Evolutionary conservation across 176 grass and related monocot species (phyloP), one percentile per base, ranked within the genome.

Genomic region (Oropetium thomaeum): DNA sequence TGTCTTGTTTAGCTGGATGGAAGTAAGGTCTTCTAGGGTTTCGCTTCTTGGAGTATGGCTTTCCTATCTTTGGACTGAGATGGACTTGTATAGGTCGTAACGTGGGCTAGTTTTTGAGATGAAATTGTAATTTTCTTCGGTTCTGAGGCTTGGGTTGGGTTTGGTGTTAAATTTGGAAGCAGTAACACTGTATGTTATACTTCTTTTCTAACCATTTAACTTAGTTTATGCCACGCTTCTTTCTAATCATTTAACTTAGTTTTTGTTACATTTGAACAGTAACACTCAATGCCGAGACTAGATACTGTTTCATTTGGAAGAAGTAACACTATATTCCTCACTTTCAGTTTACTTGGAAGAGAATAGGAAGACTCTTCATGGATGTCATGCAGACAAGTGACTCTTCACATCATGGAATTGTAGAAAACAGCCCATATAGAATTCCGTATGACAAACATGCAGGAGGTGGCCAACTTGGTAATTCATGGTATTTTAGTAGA

Each of bases 401-500:
- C 53, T 74, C 89, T 70, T 92, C 82, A 11, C 61, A 78, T 45
- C 64, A 85, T 54, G 85, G 85, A 82, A 75, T 88, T 57, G 81
- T 85, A 57, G 92, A 96, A 67, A 72, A 82, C 62, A 92, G 89
- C 77, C 77, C 93, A 40, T 93, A 89, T 73, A 78, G 83, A 77
- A 79, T 71, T 28, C 77, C 91, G 0, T 69, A n/a, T 80, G 64
- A 79, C n/a, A n/a, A 51, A 70, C 45, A 57, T 79, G 80, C 62
- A 11, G 88, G 88, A 68, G 73, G 28, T 49, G 75, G 81, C 31
- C 71, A 73, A 54, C 80, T 87, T 79, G 88, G 93, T 60, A 77
- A 71, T 76, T 88, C 93, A n/a, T 97, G 93, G 93, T 93, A 97
- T 88, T 90, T 88, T 80, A 89, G 82, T 79, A 81, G 93, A 55